Conservation (phyloP, 73 alveolate species). For the Urostyla sp. region DNA sequence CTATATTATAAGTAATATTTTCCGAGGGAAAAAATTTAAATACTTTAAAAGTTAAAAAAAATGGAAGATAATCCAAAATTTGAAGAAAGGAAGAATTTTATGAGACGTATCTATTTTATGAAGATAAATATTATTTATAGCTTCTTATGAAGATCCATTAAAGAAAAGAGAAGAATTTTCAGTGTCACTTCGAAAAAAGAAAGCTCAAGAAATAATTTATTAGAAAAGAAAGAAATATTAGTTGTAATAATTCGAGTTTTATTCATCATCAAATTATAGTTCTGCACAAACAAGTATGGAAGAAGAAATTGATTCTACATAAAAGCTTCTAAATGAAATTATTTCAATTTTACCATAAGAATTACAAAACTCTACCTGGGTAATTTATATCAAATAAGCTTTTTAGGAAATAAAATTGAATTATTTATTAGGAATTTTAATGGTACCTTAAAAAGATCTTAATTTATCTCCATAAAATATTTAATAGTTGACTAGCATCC, state of each 20-base stretch:
- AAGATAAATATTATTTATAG: not conserved
- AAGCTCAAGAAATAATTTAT: not conserved
- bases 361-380: not conserved
- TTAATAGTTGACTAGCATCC: not conserved
- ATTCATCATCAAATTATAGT: too few species aligned
- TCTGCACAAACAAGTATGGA: not conserved
- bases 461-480: not conserved
- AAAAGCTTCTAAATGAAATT: too few species aligned
- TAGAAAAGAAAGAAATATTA: not conserved
- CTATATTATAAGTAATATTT: too few species aligned
- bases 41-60: too few species aligned
- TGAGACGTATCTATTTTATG: not conserved
- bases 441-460: not conserved
- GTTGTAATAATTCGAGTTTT: too few species aligned
- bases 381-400: not conserved
- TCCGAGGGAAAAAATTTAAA: too few species aligned
- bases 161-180: slow-evolving; percentile 42
- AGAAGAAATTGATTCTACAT: too few species aligned
- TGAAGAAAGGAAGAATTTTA: slow-evolving; percentile 19
- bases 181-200: slow-evolving; percentile 9
- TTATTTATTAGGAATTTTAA: not conserved
- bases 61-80: slow-evolving; percentile 9
- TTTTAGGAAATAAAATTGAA: not conserved
- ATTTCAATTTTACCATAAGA: not conserved
- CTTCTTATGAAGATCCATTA: slow-evolving; percentile 1